phyloP scores from a whole-genome alignment of 495 filamentous ascomycete species.

The Aspergillus hancockii region DNA sequence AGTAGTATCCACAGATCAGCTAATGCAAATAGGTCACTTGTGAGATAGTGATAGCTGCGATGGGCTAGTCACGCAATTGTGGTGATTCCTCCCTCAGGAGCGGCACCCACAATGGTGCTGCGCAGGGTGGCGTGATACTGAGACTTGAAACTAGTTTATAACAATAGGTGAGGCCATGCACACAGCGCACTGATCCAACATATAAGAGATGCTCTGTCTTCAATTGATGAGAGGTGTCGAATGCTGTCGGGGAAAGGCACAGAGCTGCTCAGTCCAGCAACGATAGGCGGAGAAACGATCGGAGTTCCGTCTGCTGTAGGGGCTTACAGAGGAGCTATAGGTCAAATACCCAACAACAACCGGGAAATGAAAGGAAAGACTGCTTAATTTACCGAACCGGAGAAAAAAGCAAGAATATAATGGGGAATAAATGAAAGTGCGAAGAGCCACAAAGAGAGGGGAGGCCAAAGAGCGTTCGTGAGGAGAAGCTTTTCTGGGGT shows the following conservation, averaged over 20 bases:
- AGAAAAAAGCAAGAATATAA: not conserved
- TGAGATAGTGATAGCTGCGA: conserved; percentile 10
- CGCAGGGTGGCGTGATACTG: conserved; percentile 6
- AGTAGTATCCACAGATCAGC: conserved; percentile 9
- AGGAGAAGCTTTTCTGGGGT: conserved; percentile 18
- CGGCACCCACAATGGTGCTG: conserved; percentile 4
- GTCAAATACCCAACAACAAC: not conserved
- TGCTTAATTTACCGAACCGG: not conserved
- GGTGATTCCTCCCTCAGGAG: conserved; percentile 4
- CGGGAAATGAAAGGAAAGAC: not conserved
- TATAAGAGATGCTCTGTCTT: not conserved
- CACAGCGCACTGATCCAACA: not conserved
- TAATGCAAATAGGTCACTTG: conserved; percentile 5
- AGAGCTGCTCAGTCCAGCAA: not conserved
- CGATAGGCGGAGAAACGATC: not conserved
- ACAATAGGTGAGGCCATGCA: not conserved
- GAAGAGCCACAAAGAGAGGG: not conserved
- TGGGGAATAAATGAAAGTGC: not conserved
- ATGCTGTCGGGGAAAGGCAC: not conserved
- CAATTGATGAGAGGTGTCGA: not conserved
- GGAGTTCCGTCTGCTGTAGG: not conserved
- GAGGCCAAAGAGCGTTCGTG: conserved; percentile 1
- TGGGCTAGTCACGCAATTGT: conserved; percentile 14
- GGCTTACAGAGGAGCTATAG: not conserved
- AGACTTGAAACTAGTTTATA: conserved; percentile 2